Conservation (phyloP, 352 stramenopile genomes). For the Blastocystis sp. region DNA sequence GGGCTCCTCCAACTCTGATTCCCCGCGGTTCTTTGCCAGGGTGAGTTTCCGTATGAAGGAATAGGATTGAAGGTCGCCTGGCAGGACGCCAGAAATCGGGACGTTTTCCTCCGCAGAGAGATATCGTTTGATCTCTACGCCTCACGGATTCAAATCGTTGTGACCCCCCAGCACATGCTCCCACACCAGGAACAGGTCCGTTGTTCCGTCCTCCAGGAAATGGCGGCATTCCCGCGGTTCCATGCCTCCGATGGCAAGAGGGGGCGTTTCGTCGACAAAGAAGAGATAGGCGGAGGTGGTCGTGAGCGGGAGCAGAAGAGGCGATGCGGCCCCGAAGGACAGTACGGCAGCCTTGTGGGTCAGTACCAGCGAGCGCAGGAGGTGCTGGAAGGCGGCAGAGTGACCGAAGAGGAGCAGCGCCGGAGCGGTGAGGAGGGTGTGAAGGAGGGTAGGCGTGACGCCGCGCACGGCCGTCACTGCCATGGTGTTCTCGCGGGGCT, state of each 20-base stretch:
- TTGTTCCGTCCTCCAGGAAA: neutral
- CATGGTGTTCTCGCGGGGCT: neutral
- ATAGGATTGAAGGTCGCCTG: slow-evolving; percentile 20
- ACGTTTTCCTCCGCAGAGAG: neutral
- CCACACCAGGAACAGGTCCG: slow-evolving; percentile 18
- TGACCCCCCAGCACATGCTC: neutral
- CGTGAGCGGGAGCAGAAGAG: slow-evolving; percentile 28
- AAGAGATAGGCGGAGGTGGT: slow-evolving; percentile 22
- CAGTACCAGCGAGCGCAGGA: slow-evolving; percentile 50
- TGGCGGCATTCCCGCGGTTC: neutral
- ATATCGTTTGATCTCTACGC: neutral
- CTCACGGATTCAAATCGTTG: neutral
- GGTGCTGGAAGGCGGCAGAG: neutral
- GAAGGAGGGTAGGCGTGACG: neutral
- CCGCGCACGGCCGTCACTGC: neutral
- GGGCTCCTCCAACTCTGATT: neutral
- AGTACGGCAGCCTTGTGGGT: neutral
- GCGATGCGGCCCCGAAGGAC: neutral
- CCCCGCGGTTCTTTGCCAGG: neutral
- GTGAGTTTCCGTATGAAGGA: slow-evolving; percentile 15
- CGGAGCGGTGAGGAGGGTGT: neutral
- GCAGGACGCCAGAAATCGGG: neutral
- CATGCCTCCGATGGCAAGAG: neutral
- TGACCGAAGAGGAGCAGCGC: slow-evolving; percentile 22
- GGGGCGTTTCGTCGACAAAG: neutral